Evolutionary conservation across 2,329 filamentous ascomycete genomes (phyloP), one percentile per base, ranked within the genome.

Genomic region (Capronia coronata): DNA sequence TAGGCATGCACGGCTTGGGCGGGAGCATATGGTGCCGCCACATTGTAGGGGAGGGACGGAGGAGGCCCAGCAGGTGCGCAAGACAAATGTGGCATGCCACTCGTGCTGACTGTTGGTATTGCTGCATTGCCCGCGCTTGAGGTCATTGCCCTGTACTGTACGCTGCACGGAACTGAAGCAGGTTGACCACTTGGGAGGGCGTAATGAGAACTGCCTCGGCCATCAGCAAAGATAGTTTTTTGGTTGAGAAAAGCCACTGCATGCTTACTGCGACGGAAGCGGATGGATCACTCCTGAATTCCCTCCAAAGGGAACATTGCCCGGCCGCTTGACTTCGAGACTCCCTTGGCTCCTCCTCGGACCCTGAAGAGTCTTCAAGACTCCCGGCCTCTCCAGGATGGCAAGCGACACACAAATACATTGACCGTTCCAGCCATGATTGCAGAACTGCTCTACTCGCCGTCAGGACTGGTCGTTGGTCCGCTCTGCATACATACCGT

Each of bases 401-500:
- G 46, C 48, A 34, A 56, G 43, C 2, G 48, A 49, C 11, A 56
- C 54, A 30, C 46, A 29, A 14, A 56, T 51, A 14, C 48, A 45
- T 18, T 51, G 42, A 22, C 54, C 54, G 30, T 56, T 54, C 54
- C 54, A 56, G 8, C 54, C 54, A 11, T 49, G 44, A 16, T 35
- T 38, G 19, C 50, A 54, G 27, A 54, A 50, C 4, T 51, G 48
- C 18, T 56, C 54, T 56, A 27, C 16, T 2, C 19, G 9, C 29
- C 5, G 41, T 52, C 3, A 53, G 44, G 13, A 14, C 5, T 2
- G 9, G 4, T 43, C 21, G 13, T 11, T 21, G 9, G 16, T 14
- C 4, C n/a, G 35, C 13, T 18, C 11, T n/a, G 14, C n/a, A 2
- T 23, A 44, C 50, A 22, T 46, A 56, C 54, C 54, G 44, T 48